Base-by-base conservation (phyloP, 805 yeast species). In the Metschnikowia santaceciliae region DNA sequence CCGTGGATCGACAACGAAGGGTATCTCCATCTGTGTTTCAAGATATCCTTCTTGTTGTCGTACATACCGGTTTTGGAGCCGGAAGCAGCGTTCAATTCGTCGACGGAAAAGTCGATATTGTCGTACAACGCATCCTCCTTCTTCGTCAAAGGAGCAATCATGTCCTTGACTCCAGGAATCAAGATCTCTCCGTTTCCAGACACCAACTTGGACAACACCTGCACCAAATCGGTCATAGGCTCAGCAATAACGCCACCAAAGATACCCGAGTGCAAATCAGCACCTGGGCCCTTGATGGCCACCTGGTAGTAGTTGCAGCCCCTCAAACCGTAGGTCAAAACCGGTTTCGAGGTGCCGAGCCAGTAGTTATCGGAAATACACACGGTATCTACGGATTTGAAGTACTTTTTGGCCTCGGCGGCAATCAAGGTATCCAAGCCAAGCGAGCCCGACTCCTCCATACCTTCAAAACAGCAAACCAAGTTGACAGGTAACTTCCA, bases 1-100 rank as follows among this genome's bases (percentile, higher is more conserved):
- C 99, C 99, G 71, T 94, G 99, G 58, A 94, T 70, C 2, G 98
- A 91, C 62, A 94, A 77, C 6, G 98, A 90, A 50, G 99, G 99
- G 74, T 78, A 90, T 79, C 99, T 86, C 99, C 99, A 94, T 80
- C 99, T 84, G 71, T 91, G 97, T 87, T 90, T 92, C 63, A 94
- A 80, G 53, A 96, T 90, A 53, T 84, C 86, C 73, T 90, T 84
- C 72, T 90, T 88, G 67, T 79, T 78, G 56, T 82, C 77, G 74
- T 84, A 85, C 53, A 91, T 77, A 35, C 90, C 82, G 42, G 97
- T 90, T 56, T 89, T 68, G 7, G 97, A 85, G 47, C 98, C 97
- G 17, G 92, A 77, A 45, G 97, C 96, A 19, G 81, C 83, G 66
- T 91, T 88, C 68, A 94, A 81, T 60, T 91, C 98, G 36, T 79